A percentile compares a stretch with the other conserved stretches of the same genome.
phyloP scores from a whole-genome alignment of 1,284 basidiomycete genomes.

The Mycena citricolor region DNA sequence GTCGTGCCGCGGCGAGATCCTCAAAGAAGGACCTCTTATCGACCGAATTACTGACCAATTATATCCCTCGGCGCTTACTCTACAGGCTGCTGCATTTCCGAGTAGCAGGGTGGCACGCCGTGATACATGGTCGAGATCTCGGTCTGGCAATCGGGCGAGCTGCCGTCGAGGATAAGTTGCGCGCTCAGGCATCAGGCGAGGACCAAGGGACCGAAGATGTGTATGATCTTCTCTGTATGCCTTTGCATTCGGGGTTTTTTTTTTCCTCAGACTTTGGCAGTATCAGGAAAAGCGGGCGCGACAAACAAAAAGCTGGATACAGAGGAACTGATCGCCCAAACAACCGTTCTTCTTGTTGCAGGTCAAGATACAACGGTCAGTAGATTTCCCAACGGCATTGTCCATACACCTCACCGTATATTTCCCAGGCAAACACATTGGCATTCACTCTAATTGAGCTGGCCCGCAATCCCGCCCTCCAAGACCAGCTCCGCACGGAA shows the following conservation, averaged over 20 bases:
- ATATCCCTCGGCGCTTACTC: no score
- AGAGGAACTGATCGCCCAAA: conserved; percentile 11
- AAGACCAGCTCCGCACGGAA: conserved; percentile 4
- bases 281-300: conserved; percentile 9
- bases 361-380: conserved; percentile 18
- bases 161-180: conserved; percentile 6
- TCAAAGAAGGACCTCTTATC: no score
- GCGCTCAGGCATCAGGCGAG: conserved; percentile 9
- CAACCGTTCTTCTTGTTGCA: conserved; percentile 10
- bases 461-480: conserved; percentile 3
- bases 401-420: no score
- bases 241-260: not conserved
- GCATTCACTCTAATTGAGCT: conserved; percentile 7
- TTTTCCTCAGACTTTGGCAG: not conserved
- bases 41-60: no score
- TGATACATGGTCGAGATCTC: no score
- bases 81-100: no score
- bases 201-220: conserved; percentile 12
- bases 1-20: no score
- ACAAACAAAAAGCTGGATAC: conserved; percentile 2
- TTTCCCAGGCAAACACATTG: conserved; percentile 1
- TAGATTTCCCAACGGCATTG: no score
- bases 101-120: no score
- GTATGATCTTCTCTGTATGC: conserved; percentile 16
- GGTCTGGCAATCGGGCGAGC: no score